Percentiles rank a stretch among this genome's conserved stretches.
These are phyloP conservation scores for Fusarium sp. DNA, from an alignment of 2,329 filamentous ascomycete species.

Conservation along the genomic window DNA sequence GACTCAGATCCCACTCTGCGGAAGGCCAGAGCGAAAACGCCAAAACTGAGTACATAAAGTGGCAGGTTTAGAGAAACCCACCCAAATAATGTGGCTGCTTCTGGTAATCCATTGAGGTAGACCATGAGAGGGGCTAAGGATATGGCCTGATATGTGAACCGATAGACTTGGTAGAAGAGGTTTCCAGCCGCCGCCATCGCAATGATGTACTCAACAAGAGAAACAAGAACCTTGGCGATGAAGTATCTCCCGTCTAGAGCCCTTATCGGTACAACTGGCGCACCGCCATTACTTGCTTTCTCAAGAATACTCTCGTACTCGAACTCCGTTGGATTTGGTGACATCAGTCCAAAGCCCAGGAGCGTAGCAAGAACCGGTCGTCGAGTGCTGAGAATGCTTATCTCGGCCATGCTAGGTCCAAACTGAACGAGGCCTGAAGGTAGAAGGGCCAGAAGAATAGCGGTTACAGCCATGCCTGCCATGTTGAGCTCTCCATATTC, in stretches of 20 bases:
- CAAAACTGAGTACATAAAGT: slow-evolving; percentile 27
- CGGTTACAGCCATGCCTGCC: slow-evolving; percentile 30
- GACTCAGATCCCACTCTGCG: neutral
- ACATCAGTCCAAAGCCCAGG: slow-evolving; percentile 30
- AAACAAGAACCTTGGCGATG: slow-evolving; percentile 18
- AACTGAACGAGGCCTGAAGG: slow-evolving; percentile 27
- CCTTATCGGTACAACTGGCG: neutral
- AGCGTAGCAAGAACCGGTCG: slow-evolving; percentile 23
- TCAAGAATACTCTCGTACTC: slow-evolving; percentile 19
- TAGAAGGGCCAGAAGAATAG: slow-evolving; percentile 27
- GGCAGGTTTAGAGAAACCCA: slow-evolving; percentile 29
- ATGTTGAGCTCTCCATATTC: slow-evolving; percentile 19
- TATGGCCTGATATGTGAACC: slow-evolving; percentile 23
- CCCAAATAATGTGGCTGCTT: slow-evolving; percentile 30
- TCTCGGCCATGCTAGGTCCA: slow-evolving; percentile 31
- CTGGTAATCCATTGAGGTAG: slow-evolving; percentile 17
- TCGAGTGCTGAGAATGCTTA: slow-evolving; percentile 23
- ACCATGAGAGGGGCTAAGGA: slow-evolving; percentile 21
- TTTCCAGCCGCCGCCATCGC: slow-evolving; percentile 17
- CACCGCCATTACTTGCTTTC: slow-evolving; percentile 7
- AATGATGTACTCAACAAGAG: slow-evolving; percentile 22
- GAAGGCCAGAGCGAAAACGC: slow-evolving; percentile 26
- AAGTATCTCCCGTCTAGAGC: slow-evolving; percentile 6
- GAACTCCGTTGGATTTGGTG: slow-evolving; percentile 29
- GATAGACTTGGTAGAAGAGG: slow-evolving; percentile 25